Conservation (phyloP, 2,329 filamentous ascomycete species). For the Xylariales sp. region DNA sequence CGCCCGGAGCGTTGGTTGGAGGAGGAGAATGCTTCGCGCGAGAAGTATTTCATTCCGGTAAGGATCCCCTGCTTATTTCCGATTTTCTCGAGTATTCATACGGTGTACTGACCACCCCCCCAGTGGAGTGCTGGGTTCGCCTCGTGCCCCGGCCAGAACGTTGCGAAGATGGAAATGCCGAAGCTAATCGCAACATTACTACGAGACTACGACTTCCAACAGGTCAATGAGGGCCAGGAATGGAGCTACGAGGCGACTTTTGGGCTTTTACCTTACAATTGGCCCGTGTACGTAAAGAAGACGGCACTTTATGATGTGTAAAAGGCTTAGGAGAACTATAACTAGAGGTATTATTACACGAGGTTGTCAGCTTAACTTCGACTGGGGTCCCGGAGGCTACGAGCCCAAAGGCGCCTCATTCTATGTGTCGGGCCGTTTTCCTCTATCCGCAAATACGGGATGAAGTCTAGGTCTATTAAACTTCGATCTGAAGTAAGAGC, state of each 20-base stretch:
- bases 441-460: not conserved
- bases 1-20: conserved; percentile 27
- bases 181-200: conserved; percentile 39
- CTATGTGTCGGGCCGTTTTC: not conserved
- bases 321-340: not conserved
- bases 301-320: conserved; percentile 2
- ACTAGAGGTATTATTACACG: not conserved
- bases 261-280: conserved; percentile 32
- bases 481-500: not conserved
- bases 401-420: too few species aligned
- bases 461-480: too few species aligned
- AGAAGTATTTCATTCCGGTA: conserved; percentile 27
- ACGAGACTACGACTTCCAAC: conserved; percentile 37
- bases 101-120: not conserved
- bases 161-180: conserved; percentile 38
- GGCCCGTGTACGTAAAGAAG: conserved; percentile 35
- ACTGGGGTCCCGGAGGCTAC: too few species aligned
- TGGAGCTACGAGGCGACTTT: conserved; percentile 38
- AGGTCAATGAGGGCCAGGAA: conserved; percentile 35
- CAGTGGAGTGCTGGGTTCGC: conserved; percentile 27
- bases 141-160: conserved; percentile 37
- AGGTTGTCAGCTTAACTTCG: too few species aligned
- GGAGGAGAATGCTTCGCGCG: conserved; percentile 19
- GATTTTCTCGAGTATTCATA: not conserved
- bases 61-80: not conserved